Percentiles rank a stretch among this genome's conserved stretches.
Conservation (phyloP, 169 alveolate genomes). For the Cardiosporidium cionae region DNA sequence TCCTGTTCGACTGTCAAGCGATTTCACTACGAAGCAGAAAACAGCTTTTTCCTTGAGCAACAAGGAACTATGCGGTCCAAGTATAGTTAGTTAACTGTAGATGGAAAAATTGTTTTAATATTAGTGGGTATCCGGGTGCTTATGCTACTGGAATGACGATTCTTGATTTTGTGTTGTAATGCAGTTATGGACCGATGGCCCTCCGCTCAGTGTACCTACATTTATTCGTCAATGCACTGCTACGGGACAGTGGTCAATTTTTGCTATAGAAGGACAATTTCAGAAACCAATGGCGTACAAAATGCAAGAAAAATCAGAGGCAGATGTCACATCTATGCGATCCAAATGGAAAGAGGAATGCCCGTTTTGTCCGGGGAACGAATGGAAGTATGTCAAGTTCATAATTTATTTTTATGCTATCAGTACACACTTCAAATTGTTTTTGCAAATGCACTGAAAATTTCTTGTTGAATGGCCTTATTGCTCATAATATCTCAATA, state of each 20-base stretch:
- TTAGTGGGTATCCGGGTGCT: neutral
- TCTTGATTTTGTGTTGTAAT: neutral
- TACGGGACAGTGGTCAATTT: neutral
- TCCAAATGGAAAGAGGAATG: neutral
- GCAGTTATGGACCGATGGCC: neutral
- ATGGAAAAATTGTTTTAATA: neutral
- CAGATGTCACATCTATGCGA: neutral
- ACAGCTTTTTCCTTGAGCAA: neutral
- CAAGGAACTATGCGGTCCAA: neutral
- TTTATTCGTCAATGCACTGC: slow-evolving; percentile 2
- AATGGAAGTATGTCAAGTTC: neutral
- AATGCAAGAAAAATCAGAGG: neutral
- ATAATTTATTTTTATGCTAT: too few relatives aligned
- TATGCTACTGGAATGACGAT: neutral
- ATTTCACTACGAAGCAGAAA: neutral
- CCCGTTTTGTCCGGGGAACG: slow-evolving; percentile 10
- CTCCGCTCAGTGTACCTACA: neutral
- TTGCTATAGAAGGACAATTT: neutral
- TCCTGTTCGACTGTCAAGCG: neutral
- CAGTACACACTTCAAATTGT: too few relatives aligned
- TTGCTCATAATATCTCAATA: too few relatives aligned
- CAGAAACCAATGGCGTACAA: neutral
- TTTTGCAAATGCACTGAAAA: too few relatives aligned
- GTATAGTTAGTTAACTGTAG: neutral
- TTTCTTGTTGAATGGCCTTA: too few relatives aligned